Percentiles rank a stretch among this genome's conserved stretches.
phyloP scores from a whole-genome alignment of 176 grass and related monocot genomes.

The Aegilops speltoides region DNA sequence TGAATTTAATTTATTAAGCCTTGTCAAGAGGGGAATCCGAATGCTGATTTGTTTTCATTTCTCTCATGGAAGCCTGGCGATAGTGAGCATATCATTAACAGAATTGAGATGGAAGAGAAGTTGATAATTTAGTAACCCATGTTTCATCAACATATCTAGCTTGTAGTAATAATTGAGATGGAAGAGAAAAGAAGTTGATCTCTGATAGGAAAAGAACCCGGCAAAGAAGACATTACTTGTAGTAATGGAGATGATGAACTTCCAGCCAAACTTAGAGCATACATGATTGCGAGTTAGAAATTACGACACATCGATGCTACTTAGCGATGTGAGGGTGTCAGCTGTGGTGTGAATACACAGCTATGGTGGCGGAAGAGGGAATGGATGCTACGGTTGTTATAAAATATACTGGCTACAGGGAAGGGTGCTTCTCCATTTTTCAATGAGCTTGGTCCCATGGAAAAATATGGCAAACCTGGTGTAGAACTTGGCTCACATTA shows the following conservation, averaged over 20 bases:
- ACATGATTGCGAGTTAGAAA: neutral
- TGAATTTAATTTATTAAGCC: neutral
- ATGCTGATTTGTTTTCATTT: neutral
- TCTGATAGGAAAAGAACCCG: neutral
- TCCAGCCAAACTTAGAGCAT: neutral
- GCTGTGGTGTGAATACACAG: neutral
- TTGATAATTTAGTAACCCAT: slow-evolving; percentile 1
- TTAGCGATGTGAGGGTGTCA: neutral
- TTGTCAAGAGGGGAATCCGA: neutral
- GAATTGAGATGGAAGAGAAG: neutral
- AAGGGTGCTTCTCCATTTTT: neutral
- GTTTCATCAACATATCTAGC: neutral
- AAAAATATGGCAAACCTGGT: neutral
- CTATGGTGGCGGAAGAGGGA: neutral
- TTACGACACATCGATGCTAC: neutral
- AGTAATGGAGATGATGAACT: neutral
- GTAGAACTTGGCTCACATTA: neutral
- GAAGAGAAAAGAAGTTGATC: neutral
- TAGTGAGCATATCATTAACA: neutral
- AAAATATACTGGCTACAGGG: neutral
- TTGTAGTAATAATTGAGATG: neutral
- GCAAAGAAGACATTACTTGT: neutral
- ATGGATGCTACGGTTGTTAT: neutral
- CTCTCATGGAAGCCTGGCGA: neutral
- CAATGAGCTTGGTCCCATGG: neutral